Base-by-base conservation (phyloP, 2,329 filamentous ascomycete genomes). In the Colletotrichum simmondsii region DNA sequence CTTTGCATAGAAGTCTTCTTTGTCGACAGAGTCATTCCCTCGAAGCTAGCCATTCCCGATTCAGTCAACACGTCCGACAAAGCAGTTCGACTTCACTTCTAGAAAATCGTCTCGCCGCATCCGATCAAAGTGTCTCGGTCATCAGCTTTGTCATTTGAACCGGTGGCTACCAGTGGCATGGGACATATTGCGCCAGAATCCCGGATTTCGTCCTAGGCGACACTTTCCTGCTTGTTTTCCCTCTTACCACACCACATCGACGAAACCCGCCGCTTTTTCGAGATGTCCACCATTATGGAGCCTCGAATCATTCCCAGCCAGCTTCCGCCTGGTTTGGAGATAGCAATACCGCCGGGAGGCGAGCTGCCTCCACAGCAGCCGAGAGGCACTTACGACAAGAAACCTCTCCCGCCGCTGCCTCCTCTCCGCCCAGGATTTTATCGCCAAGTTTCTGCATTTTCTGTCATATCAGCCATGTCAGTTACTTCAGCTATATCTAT, bases 381-480 rank as follows among this genome's bases (percentile, higher is more conserved):
- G 10, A 46, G 71, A 19, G 53, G 56, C 28, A 66, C 57, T n/a
- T 80, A 81, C 66, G 69, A 75, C 49, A 76, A 59, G 52, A 80
- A 75, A 54, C 75, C 78, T 4, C 73, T 81, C 3, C 79, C 79
- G 19, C 76, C 77, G 5, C 61, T 78, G 10, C 79, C 79, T 14
- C 54, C 66, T 65, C 28, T 62, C 32, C 49, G 49, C 8, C 71
- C 71, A 16, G 61, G 58, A 2, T 28, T 65, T 32, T 65, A 46
- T n/a, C 71, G 62, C 22, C 63, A 73, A 35, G 46, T 73, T 12
- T 68, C 65, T n/a, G 59, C 56, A 12, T 56, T 42, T 54, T 70
- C 72, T 11, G 30, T 74, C 56, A 61, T 57, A 32, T 61, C 66
- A 12, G 30, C 32, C 67, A 22, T 53, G 53, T 57, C 61, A 5